These are phyloP conservation scores for Pseudonitzschia delicatissima DNA, from an alignment of 108 stramenopile species.

Conservation along the genomic window DNA sequence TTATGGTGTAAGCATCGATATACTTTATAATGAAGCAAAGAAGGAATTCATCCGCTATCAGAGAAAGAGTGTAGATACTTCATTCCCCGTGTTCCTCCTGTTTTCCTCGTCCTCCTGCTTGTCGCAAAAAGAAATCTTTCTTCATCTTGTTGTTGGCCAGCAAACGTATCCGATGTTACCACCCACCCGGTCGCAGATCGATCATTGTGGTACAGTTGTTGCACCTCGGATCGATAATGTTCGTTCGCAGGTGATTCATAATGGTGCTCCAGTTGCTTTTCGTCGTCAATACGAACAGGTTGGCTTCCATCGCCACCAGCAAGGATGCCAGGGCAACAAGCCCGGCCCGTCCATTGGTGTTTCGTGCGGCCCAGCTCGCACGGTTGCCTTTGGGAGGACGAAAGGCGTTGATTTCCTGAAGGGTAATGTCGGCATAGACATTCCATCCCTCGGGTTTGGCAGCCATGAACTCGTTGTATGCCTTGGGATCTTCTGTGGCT, in stretches of 20 bases:
- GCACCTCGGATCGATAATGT: constrained; percentile 48
- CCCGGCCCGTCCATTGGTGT: constrained; percentile 49
- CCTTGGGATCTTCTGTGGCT: constrained; percentile 58
- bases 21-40: too few relatives aligned
- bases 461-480: constrained; percentile 35
- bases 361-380: constrained; percentile 39
- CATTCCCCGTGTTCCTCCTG: too few relatives aligned
- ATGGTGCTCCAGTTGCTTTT: constrained; percentile 58
- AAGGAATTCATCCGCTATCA: too few relatives aligned
- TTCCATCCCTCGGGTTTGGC: constrained; percentile 36
- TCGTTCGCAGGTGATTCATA: constrained; percentile 43
- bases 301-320: constrained; percentile 55
- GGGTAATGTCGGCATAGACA: constrained; percentile 41
- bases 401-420: constrained; percentile 39
- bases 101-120: too few relatives aligned
- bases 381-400: constrained; percentile 48
- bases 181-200: constrained; percentile 43
- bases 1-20: too few relatives aligned
- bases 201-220: constrained; percentile 37
- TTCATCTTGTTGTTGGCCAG: too few relatives aligned
- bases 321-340: constrained; percentile 47
- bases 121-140: too few relatives aligned
- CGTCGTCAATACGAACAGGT: constrained; percentile 51
- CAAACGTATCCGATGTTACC: too few relatives aligned
- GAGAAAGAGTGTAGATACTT: too few relatives aligned